Conservation (phyloP, 768 basidiomycete species). For the Exsudoporus frostii region DNA sequence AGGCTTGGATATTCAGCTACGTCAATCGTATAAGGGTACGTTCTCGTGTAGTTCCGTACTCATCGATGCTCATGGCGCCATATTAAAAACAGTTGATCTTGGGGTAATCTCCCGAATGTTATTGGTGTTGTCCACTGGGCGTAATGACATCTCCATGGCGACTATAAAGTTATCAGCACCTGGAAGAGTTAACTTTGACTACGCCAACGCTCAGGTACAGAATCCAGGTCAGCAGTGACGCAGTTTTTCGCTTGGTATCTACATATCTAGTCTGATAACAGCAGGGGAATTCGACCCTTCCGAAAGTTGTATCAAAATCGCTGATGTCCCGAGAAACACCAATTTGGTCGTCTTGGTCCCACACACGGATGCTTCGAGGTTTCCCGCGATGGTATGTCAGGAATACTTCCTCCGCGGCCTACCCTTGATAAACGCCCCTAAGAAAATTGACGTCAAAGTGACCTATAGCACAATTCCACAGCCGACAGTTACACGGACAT, state of each 20-base stretch:
- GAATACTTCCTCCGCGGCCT: background rate
- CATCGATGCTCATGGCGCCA: background rate
- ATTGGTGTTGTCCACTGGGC: constrained; percentile 60
- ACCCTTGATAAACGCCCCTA: constrained; percentile 1
- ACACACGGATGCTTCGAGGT: constrained; percentile 62
- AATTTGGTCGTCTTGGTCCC: constrained; percentile 54
- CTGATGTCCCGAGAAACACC: constrained; percentile 46
- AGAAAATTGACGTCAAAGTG: constrained; percentile 69
- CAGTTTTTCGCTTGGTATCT: constrained; percentile 10
- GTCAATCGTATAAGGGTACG: constrained; percentile 46
- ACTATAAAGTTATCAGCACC: constrained; percentile 53
- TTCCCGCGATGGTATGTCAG: constrained; percentile 55
- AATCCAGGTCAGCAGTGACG: constrained; percentile 29
- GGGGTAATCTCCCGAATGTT: constrained; percentile 54
- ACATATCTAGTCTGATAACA: constrained; percentile 12
- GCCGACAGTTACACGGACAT: constrained; percentile 48
- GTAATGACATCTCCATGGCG: constrained; percentile 59
- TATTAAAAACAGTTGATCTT: constrained; percentile 53
- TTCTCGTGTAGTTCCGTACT: constrained; percentile 14
- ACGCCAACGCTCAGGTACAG: constrained; percentile 38
- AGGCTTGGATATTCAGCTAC: constrained; percentile 61
- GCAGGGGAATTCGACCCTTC: constrained; percentile 34
- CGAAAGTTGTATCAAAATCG: constrained; percentile 45
- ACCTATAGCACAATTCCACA: constrained; percentile 64
- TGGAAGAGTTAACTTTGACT: constrained; percentile 49